Evolutionary conservation across 1,139 yeast genomes (phyloP).

Genomic region (Hansenula lynferdii): DNA sequence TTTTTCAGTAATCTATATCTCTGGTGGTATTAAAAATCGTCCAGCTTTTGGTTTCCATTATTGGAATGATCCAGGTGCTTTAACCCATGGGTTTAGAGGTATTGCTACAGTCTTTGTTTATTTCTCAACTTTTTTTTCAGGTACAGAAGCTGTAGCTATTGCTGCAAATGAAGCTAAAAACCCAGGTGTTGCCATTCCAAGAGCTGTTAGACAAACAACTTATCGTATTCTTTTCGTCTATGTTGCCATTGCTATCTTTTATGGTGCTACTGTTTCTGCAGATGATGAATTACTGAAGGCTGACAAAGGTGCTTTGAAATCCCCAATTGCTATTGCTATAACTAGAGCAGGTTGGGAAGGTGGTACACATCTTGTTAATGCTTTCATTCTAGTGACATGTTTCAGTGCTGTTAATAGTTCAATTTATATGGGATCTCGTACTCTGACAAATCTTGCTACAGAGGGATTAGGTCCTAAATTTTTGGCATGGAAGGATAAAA

Average conservation of each 20-base stretch:
- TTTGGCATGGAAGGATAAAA: conserved; percentile 45
- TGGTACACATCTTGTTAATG: conserved; percentile 36
- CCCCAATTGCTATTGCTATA: conserved; percentile 76
- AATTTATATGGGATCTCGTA: conserved; percentile 60
- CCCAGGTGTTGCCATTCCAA: conserved; percentile 36
- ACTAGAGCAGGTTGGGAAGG: conserved; percentile 35
- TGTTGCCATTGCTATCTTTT: conserved; percentile 33
- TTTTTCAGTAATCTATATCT: conserved; percentile 58
- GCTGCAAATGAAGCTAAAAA: conserved; percentile 40
- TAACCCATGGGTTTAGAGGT: conserved; percentile 37
- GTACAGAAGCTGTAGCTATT: conserved; percentile 37
- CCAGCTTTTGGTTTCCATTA: conserved; percentile 41
- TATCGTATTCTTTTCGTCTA: conserved; percentile 56
- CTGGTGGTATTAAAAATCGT: conserved; percentile 28
- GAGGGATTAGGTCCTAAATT: conserved; percentile 58
- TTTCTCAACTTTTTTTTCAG: conserved; percentile 38
- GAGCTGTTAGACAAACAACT: conserved; percentile 31
- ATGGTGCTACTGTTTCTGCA: conserved; percentile 30
- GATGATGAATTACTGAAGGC: conserved; percentile 16
- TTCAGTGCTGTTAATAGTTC: conserved; percentile 56
- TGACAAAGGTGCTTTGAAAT: conserved; percentile 42
- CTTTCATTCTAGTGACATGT: conserved; percentile 45
- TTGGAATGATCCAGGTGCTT: conserved; percentile 36
- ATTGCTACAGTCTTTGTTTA: conserved; percentile 36
- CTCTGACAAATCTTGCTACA: conserved; percentile 49